Evolutionary conservation across 768 basidiomycete species (phyloP).

Genomic region (Porpolomopsis calyptriformis): DNA sequence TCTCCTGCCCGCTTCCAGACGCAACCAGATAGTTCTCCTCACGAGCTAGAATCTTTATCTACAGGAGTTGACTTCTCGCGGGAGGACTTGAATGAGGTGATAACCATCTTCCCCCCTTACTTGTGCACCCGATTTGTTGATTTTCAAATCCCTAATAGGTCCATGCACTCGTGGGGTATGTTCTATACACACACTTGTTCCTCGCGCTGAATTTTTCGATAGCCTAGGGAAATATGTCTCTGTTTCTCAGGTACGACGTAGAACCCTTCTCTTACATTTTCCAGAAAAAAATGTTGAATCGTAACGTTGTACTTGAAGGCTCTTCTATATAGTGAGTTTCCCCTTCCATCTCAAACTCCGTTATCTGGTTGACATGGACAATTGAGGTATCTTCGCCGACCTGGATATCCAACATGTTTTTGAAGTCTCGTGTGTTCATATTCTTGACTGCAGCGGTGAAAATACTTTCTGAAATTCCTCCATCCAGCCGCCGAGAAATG

Average conservation of each 20-base stretch:
- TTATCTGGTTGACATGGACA: not conserved
- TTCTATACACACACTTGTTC: not conserved
- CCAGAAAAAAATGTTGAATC: not conserved
- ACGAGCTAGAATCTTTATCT: not conserved
- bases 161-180: slow-evolving; percentile 10
- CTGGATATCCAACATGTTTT: not conserved
- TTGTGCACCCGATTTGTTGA: not conserved
- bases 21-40: not conserved
- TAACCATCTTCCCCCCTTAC: not conserved
- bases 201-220: not conserved
- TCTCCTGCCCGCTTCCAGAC: not conserved
- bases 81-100: not conserved
- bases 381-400: not conserved
- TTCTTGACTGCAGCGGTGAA: not conserved
- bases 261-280: not conserved
- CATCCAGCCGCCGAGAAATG: slow-evolving; percentile 34
- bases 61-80: not conserved
- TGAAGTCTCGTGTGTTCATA: not conserved
- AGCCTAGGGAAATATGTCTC: not conserved
- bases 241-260: not conserved
- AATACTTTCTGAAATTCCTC: not conserved
- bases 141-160: not conserved
- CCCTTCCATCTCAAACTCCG: not conserved
- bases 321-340: not conserved
- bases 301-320: not conserved